phyloP scores from a whole-genome alignment of 1,139 yeast species.

The Casaregolazyma lundiana region DNA sequence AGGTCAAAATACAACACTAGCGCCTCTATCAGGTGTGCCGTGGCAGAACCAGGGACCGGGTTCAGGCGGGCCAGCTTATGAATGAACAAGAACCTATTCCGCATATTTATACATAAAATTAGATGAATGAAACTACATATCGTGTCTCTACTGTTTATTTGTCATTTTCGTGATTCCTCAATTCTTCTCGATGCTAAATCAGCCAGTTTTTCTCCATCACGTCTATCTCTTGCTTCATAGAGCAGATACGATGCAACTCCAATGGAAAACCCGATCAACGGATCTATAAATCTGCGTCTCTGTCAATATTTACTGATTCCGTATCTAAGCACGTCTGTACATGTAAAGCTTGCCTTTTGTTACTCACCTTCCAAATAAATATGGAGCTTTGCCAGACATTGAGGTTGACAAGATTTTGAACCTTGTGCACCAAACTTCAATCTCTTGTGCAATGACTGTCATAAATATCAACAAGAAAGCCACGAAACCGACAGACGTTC shows the following conservation, averaged over 20 bases:
- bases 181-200: conserved; percentile 13
- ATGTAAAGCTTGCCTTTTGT: not conserved
- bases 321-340: no score
- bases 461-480: not conserved
- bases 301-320: not conserved
- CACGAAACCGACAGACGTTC: not conserved
- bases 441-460: not conserved
- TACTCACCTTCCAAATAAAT: conserved; percentile 7
- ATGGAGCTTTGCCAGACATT: conserved; percentile 17
- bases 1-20: not conserved
- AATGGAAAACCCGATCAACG: conserved; percentile 17
- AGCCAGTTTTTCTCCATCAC: conserved; percentile 16
- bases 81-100: not conserved
- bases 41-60: not conserved
- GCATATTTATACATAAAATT: not conserved
- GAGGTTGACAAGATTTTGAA: conserved; percentile 21
- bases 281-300: conserved; percentile 17
- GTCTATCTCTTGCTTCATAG: conserved; percentile 17
- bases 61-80: not conserved
- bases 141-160: not conserved
- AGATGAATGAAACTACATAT: not conserved
- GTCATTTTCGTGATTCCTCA: not conserved
- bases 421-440: conserved; percentile 2
- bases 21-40: not conserved
- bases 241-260: conserved; percentile 17